These are phyloP conservation scores for Selaginella tamariscina DNA, from an alignment of 75 land plant genomes.

Conservation along the genomic window DNA sequence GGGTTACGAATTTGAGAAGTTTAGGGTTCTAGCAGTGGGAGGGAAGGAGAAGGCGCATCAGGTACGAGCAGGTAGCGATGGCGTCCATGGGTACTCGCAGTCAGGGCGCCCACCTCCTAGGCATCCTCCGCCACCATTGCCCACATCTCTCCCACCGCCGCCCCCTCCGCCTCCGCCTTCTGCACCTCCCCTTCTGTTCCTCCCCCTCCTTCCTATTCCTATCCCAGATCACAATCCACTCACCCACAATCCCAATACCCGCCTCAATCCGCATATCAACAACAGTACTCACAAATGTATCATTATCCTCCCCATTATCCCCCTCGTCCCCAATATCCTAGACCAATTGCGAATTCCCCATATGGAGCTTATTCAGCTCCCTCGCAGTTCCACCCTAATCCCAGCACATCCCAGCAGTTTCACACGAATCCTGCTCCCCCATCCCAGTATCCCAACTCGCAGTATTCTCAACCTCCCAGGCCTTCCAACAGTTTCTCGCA, in stretches of 20 bases:
- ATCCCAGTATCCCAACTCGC: too few relatives aligned
- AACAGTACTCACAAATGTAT: conserved; percentile 4
- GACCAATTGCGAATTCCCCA: conserved; percentile 4
- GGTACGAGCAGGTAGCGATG: too few relatives aligned
- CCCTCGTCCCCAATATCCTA: conserved; percentile 13
- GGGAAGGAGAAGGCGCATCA: too few relatives aligned
- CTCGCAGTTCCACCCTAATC: not conserved
- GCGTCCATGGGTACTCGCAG: too few relatives aligned
- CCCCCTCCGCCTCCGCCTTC: conserved; percentile 19
- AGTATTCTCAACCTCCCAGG: too few relatives aligned
- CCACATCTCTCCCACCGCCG: conserved; percentile 9
- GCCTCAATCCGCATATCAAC: too few relatives aligned
- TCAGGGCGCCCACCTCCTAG: too few relatives aligned
- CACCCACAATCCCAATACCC: too few relatives aligned
- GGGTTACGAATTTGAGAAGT: too few relatives aligned
- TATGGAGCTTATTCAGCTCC: not conserved
- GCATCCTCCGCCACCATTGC: conserved; percentile 12
- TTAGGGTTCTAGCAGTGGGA: too few relatives aligned
- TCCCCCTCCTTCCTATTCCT: not conserved
- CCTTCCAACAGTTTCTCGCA: too few relatives aligned
- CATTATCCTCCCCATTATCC: conserved; percentile 15
- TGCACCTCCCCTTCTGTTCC: conserved; percentile 2
- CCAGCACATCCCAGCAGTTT: too few relatives aligned
- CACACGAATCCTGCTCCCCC: not conserved
- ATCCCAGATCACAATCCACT: not conserved